Conservation (phyloP, 2,329 filamentous ascomycete genomes). For the Colletotrichum salicis region DNA sequence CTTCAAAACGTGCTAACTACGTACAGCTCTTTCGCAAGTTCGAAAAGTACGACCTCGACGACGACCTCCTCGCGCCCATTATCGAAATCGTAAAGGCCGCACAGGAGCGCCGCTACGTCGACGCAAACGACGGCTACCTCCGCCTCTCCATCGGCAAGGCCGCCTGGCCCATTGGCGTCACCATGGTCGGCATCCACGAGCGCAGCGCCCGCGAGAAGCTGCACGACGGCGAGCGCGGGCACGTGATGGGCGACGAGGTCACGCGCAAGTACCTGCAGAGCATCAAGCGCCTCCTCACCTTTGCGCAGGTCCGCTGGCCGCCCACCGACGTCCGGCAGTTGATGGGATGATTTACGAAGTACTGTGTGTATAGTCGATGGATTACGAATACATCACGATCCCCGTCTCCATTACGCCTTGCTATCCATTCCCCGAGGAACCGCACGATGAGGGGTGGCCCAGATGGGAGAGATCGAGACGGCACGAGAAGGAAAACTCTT, state of each 20-base stretch:
- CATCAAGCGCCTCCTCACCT: slow-evolving; percentile 95
- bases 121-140: slow-evolving; percentile 95
- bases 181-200: slow-evolving; percentile 99
- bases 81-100: slow-evolving; percentile 92
- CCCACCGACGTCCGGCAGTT: slow-evolving; percentile 91
- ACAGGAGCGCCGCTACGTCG: slow-evolving; percentile 90
- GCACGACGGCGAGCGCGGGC: slow-evolving; percentile 86
- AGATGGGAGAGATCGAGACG: background rate
- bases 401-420: background rate
- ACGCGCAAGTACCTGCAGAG: slow-evolving; percentile 97
- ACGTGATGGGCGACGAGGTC: slow-evolving; percentile 96
- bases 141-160: slow-evolving; percentile 94
- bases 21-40: slow-evolving; percentile 83
- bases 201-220: slow-evolving; percentile 94
- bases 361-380: no score
- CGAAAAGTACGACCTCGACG: slow-evolving; percentile 82
- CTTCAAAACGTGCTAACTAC: no score
- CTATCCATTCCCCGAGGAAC: background rate
- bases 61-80: slow-evolving; percentile 82
- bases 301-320: slow-evolving; percentile 96
- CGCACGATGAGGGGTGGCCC: background rate
- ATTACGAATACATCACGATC: no score
- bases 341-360: slow-evolving; percentile 74
- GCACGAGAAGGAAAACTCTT: background rate
- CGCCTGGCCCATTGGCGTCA: slow-evolving; percentile 98